These are phyloP conservation scores for Pleurotus djamor DNA, from an alignment of 768 basidiomycete species.

Conservation along the genomic window DNA sequence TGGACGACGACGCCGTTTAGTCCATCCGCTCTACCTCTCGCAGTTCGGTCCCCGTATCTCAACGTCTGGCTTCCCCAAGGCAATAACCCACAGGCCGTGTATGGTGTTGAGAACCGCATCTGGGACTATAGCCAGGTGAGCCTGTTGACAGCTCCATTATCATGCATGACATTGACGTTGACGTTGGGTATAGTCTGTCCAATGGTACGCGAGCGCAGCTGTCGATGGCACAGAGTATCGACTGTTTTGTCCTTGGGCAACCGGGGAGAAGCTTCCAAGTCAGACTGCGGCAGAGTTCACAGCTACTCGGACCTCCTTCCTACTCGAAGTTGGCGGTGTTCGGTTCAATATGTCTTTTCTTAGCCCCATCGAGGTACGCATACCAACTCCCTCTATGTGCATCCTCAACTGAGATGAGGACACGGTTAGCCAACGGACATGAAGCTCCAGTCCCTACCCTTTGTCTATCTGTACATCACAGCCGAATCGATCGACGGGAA, in stretches of 20 bases:
- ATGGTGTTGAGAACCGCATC: neutral
- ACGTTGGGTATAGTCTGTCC: neutral
- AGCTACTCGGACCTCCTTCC: conserved; percentile 6
- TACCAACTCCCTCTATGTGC: too few species aligned
- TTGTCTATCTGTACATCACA: conserved; percentile 7
- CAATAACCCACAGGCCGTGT: neutral
- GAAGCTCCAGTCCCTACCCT: conserved; percentile 8
- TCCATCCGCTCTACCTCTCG: conserved; percentile 5
- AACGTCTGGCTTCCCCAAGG: conserved; percentile 6
- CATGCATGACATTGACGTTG: neutral
- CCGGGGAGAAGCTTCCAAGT: neutral
- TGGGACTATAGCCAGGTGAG: neutral
- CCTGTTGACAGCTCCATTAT: neutral
- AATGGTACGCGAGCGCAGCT: conserved; percentile 3
- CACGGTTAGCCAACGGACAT: conserved; percentile 5
- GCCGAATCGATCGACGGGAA: conserved; percentile 1
- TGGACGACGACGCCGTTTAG: conserved; percentile 5
- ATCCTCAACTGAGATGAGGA: neutral
- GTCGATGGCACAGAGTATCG: neutral
- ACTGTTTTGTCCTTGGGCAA: neutral
- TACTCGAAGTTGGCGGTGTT: conserved; percentile 2
- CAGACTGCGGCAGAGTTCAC: conserved; percentile 7
- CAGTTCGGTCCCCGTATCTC: conserved; percentile 4
- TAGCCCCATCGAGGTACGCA: conserved; percentile 10
- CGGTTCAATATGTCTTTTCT: conserved; percentile 11